Percentiles rank a stretch among this genome's conserved stretches.
Conservation (phyloP, 257 asterid genomes). For the Plantago elongata region DNA sequence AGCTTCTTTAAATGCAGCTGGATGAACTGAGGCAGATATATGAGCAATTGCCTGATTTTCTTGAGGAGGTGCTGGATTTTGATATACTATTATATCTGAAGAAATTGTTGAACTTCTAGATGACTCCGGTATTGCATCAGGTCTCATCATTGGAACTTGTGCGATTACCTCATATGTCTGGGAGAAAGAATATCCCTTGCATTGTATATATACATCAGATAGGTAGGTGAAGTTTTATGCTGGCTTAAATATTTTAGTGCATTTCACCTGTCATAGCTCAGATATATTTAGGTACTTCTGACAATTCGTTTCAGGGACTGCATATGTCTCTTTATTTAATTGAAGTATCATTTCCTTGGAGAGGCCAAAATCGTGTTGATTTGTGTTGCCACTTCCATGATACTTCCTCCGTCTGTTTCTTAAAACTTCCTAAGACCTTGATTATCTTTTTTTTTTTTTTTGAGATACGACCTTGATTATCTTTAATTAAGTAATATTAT, state of each 20-base stretch:
- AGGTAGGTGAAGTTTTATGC: conserved; percentile 42
- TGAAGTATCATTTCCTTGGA: too few relatives aligned
- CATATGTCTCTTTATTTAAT: background rate
- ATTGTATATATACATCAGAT: conserved; percentile 89
- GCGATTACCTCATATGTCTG: conserved; percentile 61
- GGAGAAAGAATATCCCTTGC: conserved; percentile 59
- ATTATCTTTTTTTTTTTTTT: too few relatives aligned
- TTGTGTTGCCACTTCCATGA: too few relatives aligned
- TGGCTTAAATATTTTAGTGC: conserved; percentile 13
- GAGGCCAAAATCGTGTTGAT: too few relatives aligned
- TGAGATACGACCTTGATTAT: too few relatives aligned
- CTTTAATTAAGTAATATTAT: too few relatives aligned
- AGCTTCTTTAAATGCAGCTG: conserved; percentile 52
- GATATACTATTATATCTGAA: conserved; percentile 20
- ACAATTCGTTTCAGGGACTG: background rate
- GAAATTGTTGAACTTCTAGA: conserved; percentile 19
- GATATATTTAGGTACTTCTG: background rate
- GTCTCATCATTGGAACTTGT: conserved; percentile 86
- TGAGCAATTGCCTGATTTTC: conserved; percentile 90
- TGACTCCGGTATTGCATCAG: conserved; percentile 42
- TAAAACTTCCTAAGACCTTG: too few relatives aligned
- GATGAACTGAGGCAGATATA: conserved; percentile 98
- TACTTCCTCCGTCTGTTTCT: too few relatives aligned
- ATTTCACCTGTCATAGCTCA: conserved; percentile 4
- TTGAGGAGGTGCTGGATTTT: conserved; percentile 72